phyloP scores from a whole-genome alignment of 2,329 filamentous ascomycete genomes.

The Penicillium sp. region DNA sequence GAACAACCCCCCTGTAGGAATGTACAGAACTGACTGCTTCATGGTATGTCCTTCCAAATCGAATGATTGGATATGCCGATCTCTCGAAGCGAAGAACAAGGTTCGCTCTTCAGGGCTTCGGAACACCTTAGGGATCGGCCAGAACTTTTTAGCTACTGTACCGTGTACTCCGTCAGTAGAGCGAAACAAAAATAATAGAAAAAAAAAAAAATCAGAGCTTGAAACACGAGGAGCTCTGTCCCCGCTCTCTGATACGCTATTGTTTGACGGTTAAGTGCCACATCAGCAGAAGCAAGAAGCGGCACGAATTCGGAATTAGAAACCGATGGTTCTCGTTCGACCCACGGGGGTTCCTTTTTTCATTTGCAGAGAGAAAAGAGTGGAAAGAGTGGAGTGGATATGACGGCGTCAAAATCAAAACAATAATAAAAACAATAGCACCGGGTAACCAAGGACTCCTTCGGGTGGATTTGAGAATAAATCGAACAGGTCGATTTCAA shows the following conservation, averaged over 20 bases:
- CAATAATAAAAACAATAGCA: not conserved
- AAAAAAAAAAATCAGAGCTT: not conserved
- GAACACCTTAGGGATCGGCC: conserved; percentile 7
- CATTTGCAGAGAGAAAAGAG: conserved; percentile 18
- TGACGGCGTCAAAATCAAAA: conserved; percentile 1
- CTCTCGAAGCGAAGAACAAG: conserved; percentile 5
- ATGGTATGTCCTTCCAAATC: conserved; percentile 13
- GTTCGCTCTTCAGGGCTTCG: conserved; percentile 5
- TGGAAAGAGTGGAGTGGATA: conserved; percentile 15
- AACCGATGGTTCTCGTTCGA: conserved; percentile 11
- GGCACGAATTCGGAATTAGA: conserved; percentile 12
- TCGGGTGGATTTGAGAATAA: not conserved
- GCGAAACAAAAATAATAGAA: not conserved
- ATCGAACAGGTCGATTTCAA: not conserved
- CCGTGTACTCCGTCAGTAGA: too few relatives aligned
- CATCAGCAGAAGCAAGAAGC: conserved; percentile 5
- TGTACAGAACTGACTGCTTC: not conserved
- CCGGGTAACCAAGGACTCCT: not conserved
- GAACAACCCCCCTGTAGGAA: not conserved
- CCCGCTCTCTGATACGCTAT: conserved; percentile 6
- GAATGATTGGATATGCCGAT: conserved; percentile 16
- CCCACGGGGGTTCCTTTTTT: conserved; percentile 17
- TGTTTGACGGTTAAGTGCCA: conserved; percentile 8
- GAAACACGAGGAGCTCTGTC: conserved; percentile 6
- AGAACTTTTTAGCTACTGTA: not conserved